Evolutionary conservation across 2,329 filamentous ascomycete species (phyloP).

Genomic region (Fusarium buharicum): DNA sequence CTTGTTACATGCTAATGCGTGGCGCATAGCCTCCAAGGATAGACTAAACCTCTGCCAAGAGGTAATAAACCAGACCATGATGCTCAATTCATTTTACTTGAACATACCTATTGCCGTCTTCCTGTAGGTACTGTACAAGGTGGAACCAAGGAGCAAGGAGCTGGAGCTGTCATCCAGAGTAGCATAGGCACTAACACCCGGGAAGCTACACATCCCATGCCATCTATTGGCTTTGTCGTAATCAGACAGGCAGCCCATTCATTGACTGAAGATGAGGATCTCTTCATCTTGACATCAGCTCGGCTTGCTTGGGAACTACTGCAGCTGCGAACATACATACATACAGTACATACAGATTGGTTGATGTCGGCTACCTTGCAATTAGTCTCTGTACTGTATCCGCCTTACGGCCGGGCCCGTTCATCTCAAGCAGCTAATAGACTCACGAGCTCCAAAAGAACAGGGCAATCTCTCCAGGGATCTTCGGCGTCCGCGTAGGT

Average conservation of each 20-base stretch:
- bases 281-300: not conserved
- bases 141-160: too few relatives aligned
- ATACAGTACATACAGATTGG: too few relatives aligned
- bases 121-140: too few relatives aligned
- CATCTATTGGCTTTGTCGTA: slow-evolving; percentile 11
- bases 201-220: not conserved
- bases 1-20: not conserved
- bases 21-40: not conserved
- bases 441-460: not conserved
- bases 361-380: not conserved
- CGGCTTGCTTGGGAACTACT: too few relatives aligned
- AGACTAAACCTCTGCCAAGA: not conserved
- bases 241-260: not conserved
- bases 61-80: not conserved
- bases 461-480: slow-evolving; percentile 6
- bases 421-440: not conserved
- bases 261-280: not conserved
- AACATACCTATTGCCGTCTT: not conserved
- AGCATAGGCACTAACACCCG: not conserved
- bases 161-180: not conserved
- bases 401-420: not conserved
- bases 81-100: not conserved
- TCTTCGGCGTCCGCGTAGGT: slow-evolving; percentile 21
- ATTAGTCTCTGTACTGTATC: slow-evolving; percentile 2
- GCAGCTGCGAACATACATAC: too few relatives aligned